Percentiles rank a stretch among this genome's conserved stretches.
These are phyloP conservation scores for Bruguiera sexangula DNA, from an alignment of 345 rosid genomes.

Conservation along the genomic window DNA sequence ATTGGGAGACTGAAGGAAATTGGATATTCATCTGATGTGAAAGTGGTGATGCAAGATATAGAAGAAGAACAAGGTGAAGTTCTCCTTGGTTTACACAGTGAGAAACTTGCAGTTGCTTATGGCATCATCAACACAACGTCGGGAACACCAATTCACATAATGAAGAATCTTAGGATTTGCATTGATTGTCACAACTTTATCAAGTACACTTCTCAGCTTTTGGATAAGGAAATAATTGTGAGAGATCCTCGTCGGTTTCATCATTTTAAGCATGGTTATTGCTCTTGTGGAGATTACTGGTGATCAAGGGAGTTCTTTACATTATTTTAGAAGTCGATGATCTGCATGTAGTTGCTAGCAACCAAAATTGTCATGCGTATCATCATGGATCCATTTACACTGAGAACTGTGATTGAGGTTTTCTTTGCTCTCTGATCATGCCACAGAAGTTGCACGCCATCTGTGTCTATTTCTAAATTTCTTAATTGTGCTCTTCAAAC, in stretches of 20 bases:
- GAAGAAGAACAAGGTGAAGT: constrained; percentile 41
- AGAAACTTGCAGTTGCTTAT: constrained; percentile 41
- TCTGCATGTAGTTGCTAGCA: background rate
- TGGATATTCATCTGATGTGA: constrained; percentile 29
- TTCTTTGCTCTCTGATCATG: background rate
- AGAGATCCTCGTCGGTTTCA: constrained; percentile 42
- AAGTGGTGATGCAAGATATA: constrained; percentile 37
- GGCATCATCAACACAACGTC: constrained; percentile 28
- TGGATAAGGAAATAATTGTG: constrained; percentile 34
- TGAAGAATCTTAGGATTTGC: constrained; percentile 41
- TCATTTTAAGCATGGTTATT: constrained; percentile 35
- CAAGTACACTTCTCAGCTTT: constrained; percentile 34
- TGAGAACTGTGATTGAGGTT: background rate
- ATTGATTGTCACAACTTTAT: constrained; percentile 42
- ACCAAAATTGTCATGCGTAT: background rate
- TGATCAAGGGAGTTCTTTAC: constrained; percentile 15
- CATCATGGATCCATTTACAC: background rate
- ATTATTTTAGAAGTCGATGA: background rate
- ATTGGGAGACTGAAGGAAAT: constrained; percentile 33
- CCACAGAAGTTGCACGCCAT: background rate
- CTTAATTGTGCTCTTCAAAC: background rate
- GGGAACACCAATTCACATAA: constrained; percentile 29
- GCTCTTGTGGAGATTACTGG: constrained; percentile 50
- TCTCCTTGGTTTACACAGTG: constrained; percentile 40
- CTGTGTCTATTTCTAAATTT: no score